These are phyloP conservation scores for Lablab purpureus DNA, from an alignment of 306 rosid genomes.

Conservation along the genomic window DNA sequence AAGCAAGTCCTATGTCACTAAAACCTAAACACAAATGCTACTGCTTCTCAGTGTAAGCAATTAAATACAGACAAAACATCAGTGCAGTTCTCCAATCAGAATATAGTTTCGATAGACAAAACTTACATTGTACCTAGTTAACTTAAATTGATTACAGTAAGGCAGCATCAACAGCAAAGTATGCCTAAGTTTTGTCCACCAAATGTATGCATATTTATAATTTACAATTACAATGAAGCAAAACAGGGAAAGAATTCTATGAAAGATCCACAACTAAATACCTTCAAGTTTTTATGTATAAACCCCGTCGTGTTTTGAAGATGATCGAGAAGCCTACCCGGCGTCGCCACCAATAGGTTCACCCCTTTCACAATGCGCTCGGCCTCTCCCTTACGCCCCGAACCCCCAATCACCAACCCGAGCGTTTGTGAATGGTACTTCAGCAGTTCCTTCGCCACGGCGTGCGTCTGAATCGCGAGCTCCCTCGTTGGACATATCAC, in stretches of 20 bases:
- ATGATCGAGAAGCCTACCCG: slow-evolving; percentile 97
- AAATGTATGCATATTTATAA: background rate
- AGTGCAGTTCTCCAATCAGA: background rate
- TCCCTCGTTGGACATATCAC: slow-evolving; percentile 96
- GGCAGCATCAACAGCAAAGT: background rate
- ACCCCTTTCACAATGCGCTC: slow-evolving; percentile 87
- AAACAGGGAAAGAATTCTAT: background rate
- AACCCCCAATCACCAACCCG: slow-evolving; percentile 89
- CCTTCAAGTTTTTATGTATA: slow-evolving; percentile 79
- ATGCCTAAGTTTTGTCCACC: background rate
- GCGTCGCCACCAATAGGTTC: slow-evolving; percentile 88
- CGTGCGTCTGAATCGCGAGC: slow-evolving; percentile 95
- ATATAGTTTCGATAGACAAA: background rate
- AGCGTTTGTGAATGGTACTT: slow-evolving; percentile 92
- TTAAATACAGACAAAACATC: background rate
- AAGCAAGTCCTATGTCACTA: background rate
- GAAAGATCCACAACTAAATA: background rate
- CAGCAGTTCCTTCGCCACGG: slow-evolving; percentile 90
- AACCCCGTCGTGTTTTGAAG: slow-evolving; percentile 90
- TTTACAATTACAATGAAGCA: background rate
- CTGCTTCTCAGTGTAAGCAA: background rate
- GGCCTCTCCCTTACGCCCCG: slow-evolving; percentile 85
- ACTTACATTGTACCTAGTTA: background rate
- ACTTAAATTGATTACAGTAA: background rate
- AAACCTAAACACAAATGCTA: background rate